phyloP scores from a whole-genome alignment of 2,329 filamentous ascomycete genomes.

The Fusarium bactridioides region DNA sequence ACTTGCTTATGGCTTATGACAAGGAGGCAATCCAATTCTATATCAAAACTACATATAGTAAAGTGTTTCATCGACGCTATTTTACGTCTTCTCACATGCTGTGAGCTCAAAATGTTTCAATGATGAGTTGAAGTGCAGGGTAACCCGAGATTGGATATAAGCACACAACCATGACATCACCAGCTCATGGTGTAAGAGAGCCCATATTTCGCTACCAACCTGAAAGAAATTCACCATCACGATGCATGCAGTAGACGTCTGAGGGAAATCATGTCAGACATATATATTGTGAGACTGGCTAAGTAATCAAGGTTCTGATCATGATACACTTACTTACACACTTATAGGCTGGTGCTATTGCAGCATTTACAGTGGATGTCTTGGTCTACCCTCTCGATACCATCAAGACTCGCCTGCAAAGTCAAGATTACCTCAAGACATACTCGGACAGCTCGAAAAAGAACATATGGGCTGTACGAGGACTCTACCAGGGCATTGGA shows the following conservation, averaged over 20 bases:
- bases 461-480: slow-evolving; percentile 66
- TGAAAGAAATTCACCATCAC: background rate
- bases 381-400: slow-evolving; percentile 90
- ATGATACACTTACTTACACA: slow-evolving; percentile 18
- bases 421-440: slow-evolving; percentile 73
- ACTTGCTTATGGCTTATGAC: too few relatives aligned
- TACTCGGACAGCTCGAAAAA: slow-evolving; percentile 67
- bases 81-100: background rate
- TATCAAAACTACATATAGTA: too few relatives aligned
- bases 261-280: slow-evolving; percentile 37
- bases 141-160: slow-evolving; percentile 1
- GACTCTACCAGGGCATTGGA: slow-evolving; percentile 87
- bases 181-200: slow-evolving; percentile 9
- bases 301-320: too few relatives aligned
- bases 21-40: too few relatives aligned
- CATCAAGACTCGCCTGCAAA: slow-evolving; percentile 86
- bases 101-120: background rate
- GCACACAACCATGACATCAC: slow-evolving; percentile 32
- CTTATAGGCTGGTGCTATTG: slow-evolving; percentile 78
- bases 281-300: slow-evolving; percentile 43
- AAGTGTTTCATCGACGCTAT: background rate
- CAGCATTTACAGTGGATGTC: slow-evolving; percentile 86
- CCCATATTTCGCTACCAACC: background rate
- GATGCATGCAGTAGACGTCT: background rate
- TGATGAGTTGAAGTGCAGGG: slow-evolving; percentile 22